These are phyloP conservation scores for Pittosporum tobira DNA, from an alignment of 129 eudicot species.

Conservation along the genomic window DNA sequence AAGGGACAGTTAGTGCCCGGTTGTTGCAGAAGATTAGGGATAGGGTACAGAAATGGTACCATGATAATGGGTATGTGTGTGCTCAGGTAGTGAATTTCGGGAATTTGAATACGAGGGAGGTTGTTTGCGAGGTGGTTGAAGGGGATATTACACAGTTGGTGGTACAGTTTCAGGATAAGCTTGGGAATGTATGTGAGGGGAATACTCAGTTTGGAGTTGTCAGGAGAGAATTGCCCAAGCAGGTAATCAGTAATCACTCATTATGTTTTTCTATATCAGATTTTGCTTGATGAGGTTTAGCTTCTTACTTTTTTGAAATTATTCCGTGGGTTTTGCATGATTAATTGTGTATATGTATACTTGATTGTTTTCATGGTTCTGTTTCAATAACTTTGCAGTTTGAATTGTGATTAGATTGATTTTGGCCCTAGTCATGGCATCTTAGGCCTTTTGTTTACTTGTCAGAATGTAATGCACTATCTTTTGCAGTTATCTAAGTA, in stretches of 20 bases:
- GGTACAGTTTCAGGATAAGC: slow-evolving; percentile 83
- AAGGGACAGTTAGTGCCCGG: slow-evolving; percentile 69
- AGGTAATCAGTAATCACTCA: slow-evolving; percentile 19
- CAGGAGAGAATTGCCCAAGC: slow-evolving; percentile 63
- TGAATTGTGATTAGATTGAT: too few species aligned
- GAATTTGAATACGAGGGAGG: slow-evolving; percentile 69
- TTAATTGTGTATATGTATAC: background rate
- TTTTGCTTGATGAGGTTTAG: background rate
- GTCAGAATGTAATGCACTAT: background rate
- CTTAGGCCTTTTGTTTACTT: background rate
- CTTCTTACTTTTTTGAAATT: background rate
- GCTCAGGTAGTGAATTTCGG: slow-evolving; percentile 92
- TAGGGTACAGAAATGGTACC: slow-evolving; percentile 81
- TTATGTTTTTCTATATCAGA: background rate
- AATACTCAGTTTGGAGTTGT: slow-evolving; percentile 65
- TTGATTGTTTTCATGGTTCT: background rate
- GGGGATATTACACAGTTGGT: slow-evolving; percentile 81
- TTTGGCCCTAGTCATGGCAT: too few species aligned
- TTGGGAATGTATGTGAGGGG: slow-evolving; percentile 89
- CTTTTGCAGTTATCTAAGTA: background rate
- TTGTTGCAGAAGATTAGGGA: slow-evolving; percentile 75
- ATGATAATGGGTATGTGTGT: slow-evolving; percentile 79
- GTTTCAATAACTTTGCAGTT: too few species aligned
- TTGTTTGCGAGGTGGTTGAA: slow-evolving; percentile 94
- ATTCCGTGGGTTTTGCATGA: background rate